Evolutionary conservation across 768 basidiomycete genomes (phyloP).

Genomic region (Leccinum barrowsii): DNA sequence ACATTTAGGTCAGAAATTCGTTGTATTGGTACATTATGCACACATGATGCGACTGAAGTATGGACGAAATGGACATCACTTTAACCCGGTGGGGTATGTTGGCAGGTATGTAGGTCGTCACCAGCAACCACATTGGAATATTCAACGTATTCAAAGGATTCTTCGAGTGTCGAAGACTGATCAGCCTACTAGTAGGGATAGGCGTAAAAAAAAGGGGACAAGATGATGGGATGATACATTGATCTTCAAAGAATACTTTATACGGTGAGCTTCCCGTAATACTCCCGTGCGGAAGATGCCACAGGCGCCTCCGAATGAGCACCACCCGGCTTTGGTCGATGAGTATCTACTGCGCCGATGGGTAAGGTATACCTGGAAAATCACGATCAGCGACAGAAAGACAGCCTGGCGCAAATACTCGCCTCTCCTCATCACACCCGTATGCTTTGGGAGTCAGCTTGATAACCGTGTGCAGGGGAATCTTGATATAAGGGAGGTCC

Average conservation of each 20-base stretch:
- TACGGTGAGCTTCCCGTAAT: slow-evolving; percentile 26
- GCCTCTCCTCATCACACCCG: slow-evolving; percentile 97
- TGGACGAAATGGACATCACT: background rate
- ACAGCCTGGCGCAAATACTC: slow-evolving; percentile 4
- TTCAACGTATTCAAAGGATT: background rate
- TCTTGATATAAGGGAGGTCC: slow-evolving; percentile 97
- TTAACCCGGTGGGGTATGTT: background rate
- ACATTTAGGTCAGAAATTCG: background rate
- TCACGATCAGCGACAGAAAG: background rate
- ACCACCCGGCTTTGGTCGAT: slow-evolving; percentile 57
- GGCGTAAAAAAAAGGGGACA: background rate
- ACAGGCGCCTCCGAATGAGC: slow-evolving; percentile 19
- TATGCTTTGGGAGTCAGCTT: slow-evolving; percentile 98
- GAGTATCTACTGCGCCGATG: slow-evolving; percentile 92
- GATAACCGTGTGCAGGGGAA: slow-evolving; percentile 95
- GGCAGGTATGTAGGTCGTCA: background rate
- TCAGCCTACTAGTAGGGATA: background rate
- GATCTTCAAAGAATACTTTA: slow-evolving; percentile 3
- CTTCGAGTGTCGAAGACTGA: background rate
- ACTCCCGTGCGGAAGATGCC: slow-evolving; percentile 32
- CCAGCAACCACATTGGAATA: background rate
- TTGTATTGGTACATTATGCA: background rate
- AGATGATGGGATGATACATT: background rate
- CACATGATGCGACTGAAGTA: background rate
- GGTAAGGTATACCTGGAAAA: slow-evolving; percentile 73